Base-by-base conservation (phyloP, 208 protist species). In the Crithidia bombi region DNA sequence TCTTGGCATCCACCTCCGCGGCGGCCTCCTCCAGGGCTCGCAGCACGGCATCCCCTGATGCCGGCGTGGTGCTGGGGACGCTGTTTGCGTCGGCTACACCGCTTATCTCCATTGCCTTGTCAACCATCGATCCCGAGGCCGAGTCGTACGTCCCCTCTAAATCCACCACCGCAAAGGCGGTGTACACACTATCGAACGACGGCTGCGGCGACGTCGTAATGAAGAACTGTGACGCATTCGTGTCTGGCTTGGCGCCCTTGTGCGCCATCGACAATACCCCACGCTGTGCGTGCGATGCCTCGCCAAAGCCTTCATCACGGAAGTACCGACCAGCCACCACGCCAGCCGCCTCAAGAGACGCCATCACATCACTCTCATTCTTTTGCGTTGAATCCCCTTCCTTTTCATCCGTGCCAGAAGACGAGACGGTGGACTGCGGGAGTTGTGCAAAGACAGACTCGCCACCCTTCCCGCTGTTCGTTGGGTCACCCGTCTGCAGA, bases 191-290 rank as follows among this genome's bases (percentile, higher is more conserved):
- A 50, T 97, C 95, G 17, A 97, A 90, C 11, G 65, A 43, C 17
- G 80, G 75, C 61, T 84, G 87, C 23, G 86, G 70, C 23, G 67
- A 64, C 30, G 75, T 85, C 30, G 83, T 83, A 58, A 98, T 89
- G 71, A 96, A 96, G 64, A 96, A 97, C 77, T 97, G 91, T 5
- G 92, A 97, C 28, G 83, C 88, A 65, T 98, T 98, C 28, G 91
- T 96, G 75, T 94, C 65, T 2, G 91, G 68, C 68, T 84, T 87
- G 32, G 75, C 73, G 17, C 97, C 97, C 28, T 86, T 85, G 76
- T 99, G 98, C 21, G 97, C 98, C 96, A 98, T 98, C 4, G 96
- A 97, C 6, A 98, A 74, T 7, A 93, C 95, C 23, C 94, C 97
- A 10, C 98, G 87, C 36, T 71, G 36, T 11, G 72, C 70, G 78